These are phyloP conservation scores for Gossypium ekmanianum DNA, from an alignment of 345 rosid species.

Conservation along the genomic window DNA sequence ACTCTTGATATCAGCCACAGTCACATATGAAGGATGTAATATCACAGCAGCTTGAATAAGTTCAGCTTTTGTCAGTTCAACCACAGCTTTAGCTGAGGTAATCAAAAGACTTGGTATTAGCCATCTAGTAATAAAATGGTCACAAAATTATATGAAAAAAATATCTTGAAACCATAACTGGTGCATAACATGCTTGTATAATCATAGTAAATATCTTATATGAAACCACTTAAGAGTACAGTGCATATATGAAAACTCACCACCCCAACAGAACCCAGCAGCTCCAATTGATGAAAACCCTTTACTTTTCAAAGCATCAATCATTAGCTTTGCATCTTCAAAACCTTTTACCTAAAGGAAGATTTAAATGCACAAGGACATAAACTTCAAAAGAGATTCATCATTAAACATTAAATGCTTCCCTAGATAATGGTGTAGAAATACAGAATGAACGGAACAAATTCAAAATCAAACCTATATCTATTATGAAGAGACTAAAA, in stretches of 20 bases:
- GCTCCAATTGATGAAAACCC: constrained; percentile 56
- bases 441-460: neutral
- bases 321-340: constrained; percentile 63
- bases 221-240: neutral
- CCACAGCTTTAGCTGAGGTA: constrained; percentile 70
- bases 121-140: neutral
- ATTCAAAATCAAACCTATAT: neutral
- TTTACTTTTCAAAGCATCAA: constrained; percentile 57
- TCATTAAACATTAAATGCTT: neutral
- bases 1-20: constrained; percentile 71
- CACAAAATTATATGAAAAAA: neutral
- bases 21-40: constrained; percentile 70
- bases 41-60: constrained; percentile 63
- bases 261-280: constrained; percentile 72
- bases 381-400: neutral
- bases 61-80: constrained; percentile 49
- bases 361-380: neutral
- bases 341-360: constrained; percentile 57
- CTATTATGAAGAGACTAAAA: neutral
- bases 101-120: constrained; percentile 5
- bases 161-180: neutral
- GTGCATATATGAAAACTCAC: constrained; percentile 30
- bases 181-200: neutral
- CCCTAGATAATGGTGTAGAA: neutral
- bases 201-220: neutral